Evolutionary conservation across 352 stramenopile genomes (phyloP).

Genomic region (Phytophthora capsici): DNA sequence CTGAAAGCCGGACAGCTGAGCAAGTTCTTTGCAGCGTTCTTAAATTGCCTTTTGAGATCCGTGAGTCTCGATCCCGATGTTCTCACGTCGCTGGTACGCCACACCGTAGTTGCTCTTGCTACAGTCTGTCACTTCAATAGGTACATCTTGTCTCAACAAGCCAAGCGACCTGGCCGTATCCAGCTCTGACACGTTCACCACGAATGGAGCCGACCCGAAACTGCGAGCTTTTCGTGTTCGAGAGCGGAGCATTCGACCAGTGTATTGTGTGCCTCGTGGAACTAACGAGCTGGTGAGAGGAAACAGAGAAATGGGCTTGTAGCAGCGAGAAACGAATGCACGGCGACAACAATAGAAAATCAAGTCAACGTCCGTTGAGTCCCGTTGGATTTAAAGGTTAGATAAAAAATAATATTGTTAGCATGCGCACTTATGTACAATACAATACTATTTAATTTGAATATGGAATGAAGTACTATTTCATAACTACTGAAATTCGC

Average conservation of each 20-base stretch:
- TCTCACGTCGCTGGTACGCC: too few relatives aligned
- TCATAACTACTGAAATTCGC: background rate
- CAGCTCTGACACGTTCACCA: background rate
- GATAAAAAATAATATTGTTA: background rate
- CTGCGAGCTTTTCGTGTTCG: background rate
- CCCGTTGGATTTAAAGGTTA: too few relatives aligned
- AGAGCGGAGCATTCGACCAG: too few relatives aligned
- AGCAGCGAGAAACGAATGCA: too few relatives aligned
- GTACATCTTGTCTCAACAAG: background rate
- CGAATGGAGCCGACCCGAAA: background rate
- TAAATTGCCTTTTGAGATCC: constrained; percentile 3
- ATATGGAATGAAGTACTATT: background rate
- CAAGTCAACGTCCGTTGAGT: too few relatives aligned
- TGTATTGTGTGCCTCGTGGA: too few relatives aligned
- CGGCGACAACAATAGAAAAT: too few relatives aligned
- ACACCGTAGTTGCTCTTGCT: background rate
- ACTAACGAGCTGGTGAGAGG: too few relatives aligned
- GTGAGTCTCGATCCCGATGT: background rate
- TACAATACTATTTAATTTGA: background rate
- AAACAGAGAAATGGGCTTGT: too few relatives aligned
- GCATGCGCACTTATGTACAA: too few relatives aligned
- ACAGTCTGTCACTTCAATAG: background rate
- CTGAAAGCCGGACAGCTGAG: background rate
- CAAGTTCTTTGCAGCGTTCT: background rate
- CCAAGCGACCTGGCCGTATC: background rate